Evolutionary conservation across 2,329 filamentous ascomycete species (phyloP), one percentile per base, ranked within the genome.

Genomic region (Colletotrichum tropicale): DNA sequence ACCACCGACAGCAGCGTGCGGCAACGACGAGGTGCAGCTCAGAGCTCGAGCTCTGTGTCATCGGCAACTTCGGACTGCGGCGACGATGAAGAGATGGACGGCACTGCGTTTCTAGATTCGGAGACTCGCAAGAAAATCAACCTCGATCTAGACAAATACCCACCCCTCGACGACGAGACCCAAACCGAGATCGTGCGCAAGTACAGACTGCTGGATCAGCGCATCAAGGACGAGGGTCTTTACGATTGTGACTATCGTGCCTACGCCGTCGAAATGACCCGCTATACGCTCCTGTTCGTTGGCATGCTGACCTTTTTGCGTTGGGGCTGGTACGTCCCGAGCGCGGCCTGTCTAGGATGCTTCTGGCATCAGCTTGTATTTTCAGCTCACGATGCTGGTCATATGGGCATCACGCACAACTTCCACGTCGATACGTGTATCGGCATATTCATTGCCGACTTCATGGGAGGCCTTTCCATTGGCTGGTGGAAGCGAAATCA

Each of bases 401-500:
- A 99, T 84, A 98, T 98, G 94, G 97, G 95, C 78, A 98, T 99
- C 80, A 99, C 97, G 3, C 96, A 98, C 85, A 89, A 93, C 82
- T 98, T 96, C 83, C 93, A 94, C 66, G 85, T 92, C 48, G 97
- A 99, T 84, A 94, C 94, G 3, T 89, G 94, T 65, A 95, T 99
- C 77, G 96, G 95, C 65, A 98, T 98, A 81, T 86, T 98, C 78
- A 94, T 98, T 80, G 96, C 96, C 69, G 94, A 98, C 83, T 98
- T 94, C 80, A 87, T 97, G 24, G 97, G 97, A 48, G 97, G 97
- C 0, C 86, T 99, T 38, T 98, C 95, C 30, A 86, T 98, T 70
- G 95, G 96, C 60, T 99, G 97, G 97, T 99, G 97, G 96, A 98
- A 98, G 86, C 91, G 92, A 77, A 98, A 93, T 83, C 96, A 98